Percentiles rank a stretch among this genome's conserved stretches.
Conservation (phyloP, 768 basidiomycete species). For the Termitomyces sp. region DNA sequence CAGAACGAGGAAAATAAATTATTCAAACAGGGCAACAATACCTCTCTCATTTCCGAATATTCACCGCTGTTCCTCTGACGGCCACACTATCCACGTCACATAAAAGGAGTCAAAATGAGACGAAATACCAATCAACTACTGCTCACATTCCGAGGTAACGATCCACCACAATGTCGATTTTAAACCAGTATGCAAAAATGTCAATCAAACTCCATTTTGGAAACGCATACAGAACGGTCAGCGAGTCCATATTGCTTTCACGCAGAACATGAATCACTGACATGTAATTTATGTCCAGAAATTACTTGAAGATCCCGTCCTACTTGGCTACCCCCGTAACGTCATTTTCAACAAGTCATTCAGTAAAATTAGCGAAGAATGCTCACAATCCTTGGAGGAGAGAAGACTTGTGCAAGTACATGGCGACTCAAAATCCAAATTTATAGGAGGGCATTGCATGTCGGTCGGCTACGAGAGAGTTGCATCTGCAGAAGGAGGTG, state of each 20-base stretch:
- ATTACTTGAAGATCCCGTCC: neutral
- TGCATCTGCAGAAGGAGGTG: too few relatives aligned
- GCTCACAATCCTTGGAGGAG: fast-evolving
- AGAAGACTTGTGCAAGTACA: neutral
- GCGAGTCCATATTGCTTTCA: neutral
- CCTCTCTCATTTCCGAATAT: neutral
- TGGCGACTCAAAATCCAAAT: neutral
- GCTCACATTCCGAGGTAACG: neutral
- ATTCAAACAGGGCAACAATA: neutral
- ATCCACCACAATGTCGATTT: neutral
- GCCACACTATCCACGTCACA: neutral
- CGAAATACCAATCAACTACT: neutral
- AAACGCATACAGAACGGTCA: neutral
- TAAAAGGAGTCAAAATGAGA: neutral
- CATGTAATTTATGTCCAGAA: neutral
- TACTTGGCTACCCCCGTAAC: neutral
- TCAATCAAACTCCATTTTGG: neutral
- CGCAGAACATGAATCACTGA: neutral
- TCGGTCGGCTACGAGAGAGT: neutral
- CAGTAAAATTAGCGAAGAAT: neutral
- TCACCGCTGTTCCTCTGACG: neutral
- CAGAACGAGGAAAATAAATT: neutral
- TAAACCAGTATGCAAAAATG: neutral
- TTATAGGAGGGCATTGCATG: neutral
- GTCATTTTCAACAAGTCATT: neutral